phyloP scores from a whole-genome alignment of 139 green algal species.

The Chlamydomonas schloesseri region DNA sequence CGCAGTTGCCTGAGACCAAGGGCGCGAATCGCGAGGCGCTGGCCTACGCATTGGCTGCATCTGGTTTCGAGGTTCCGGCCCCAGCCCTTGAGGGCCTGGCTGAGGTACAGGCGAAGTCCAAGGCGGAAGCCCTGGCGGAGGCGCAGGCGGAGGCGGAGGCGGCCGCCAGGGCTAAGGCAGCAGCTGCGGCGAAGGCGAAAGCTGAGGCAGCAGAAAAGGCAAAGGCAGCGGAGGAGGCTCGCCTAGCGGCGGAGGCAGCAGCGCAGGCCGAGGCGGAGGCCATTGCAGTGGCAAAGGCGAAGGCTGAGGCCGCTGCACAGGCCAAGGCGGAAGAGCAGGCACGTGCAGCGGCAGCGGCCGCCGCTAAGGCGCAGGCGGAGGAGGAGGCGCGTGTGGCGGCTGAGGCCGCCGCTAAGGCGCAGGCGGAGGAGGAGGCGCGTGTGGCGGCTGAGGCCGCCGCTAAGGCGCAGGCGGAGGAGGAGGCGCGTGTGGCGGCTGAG shows the following conservation, averaged over 20 bases:
- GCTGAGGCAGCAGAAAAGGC: neutral
- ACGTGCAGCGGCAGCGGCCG: neutral
- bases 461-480: neutral
- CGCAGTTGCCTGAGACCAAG: too few relatives aligned
- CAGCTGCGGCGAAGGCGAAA: neutral
- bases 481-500: too few relatives aligned
- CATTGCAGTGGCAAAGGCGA: neutral
- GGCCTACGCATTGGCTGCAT: neutral
- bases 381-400: too few relatives aligned
- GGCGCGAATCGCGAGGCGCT: too few relatives aligned
- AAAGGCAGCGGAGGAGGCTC: neutral
- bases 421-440: neutral
- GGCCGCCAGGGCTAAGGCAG: neutral
- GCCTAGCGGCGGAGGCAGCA: neutral
- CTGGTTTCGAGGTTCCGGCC: too few relatives aligned
- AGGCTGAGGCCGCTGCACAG: neutral
- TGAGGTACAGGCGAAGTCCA: neutral
- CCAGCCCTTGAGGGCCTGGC: neutral
- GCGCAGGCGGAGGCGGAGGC: neutral
- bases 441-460: too few relatives aligned
- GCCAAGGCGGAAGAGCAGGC: neutral
- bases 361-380: neutral
- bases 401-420: neutral
- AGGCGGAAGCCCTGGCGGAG: neutral
- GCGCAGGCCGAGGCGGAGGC: neutral